Evolutionary conservation across 2,329 filamentous ascomycete species (phyloP), one percentile per base, ranked within the genome.

Genomic region (Fusarium illudens): DNA sequence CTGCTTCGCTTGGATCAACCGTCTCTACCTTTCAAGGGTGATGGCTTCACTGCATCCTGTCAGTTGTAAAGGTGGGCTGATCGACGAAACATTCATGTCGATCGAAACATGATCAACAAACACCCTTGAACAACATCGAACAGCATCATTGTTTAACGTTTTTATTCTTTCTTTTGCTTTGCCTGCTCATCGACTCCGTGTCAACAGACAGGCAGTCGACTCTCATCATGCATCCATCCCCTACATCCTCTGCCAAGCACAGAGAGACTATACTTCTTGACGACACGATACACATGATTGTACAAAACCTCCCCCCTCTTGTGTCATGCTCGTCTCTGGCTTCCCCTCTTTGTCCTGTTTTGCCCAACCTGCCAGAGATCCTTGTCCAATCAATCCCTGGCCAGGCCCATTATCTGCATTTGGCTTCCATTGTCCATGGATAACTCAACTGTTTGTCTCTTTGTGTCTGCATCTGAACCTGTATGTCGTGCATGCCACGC

Each of bases 201-300:
- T n/a, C n/a, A n/a, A n/a, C n/a, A n/a, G n/a, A n/a, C n/a, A n/a
- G n/a, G n/a, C n/a, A n/a, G n/a, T n/a, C n/a, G n/a, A n/a, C n/a
- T n/a, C n/a, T n/a, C n/a, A n/a, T n/a, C n/a, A n/a, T n/a, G n/a
- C n/a, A n/a, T n/a, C n/a, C n/a, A 58, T 36, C 57, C 67, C 60
- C 70, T 66, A 59, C 56, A 59, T n/a, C 68, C 55, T 62, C 70
- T 57, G 20, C 70, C 65, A 44, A 44, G 20, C 19, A 22, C 34
- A n/a, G n/a, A n/a, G n/a, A n/a, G n/a, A n/a, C n/a, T n/a, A n/a
- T n/a, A n/a, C n/a, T n/a, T n/a, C n/a, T n/a, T n/a, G n/a, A n/a
- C n/a, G n/a, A n/a, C n/a, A n/a, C n/a, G 52, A 65, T 60, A 67
- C 67, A 71, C 61, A 66, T 66, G 55, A 68, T 71, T 66, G 60